These are phyloP conservation scores for Termitomyces sp. DNA, from an alignment of 768 basidiomycete genomes.

Conservation along the genomic window DNA sequence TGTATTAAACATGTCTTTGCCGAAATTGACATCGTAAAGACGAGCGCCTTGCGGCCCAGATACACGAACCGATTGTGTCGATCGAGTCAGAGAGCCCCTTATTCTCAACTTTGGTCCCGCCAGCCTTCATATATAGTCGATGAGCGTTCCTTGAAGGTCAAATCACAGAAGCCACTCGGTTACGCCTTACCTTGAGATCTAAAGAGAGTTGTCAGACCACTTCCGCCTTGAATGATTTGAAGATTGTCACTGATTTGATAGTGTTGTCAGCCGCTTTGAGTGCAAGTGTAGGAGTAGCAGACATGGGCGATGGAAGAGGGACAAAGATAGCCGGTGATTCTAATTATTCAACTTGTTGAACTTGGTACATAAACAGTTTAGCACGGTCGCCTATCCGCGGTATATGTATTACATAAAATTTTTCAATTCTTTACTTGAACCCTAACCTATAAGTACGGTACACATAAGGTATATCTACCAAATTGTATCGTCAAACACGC, in stretches of 20 bases:
- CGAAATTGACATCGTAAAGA: constrained; percentile 48
- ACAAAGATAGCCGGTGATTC: neutral
- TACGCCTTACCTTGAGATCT: constrained; percentile 36
- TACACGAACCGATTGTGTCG: constrained; percentile 48
- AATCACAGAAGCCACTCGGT: neutral
- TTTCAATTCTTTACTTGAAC: too few species aligned
- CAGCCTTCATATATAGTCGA: constrained; percentile 29
- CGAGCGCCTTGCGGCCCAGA: constrained; percentile 42
- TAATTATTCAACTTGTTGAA: too few species aligned
- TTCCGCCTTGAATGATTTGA: constrained; percentile 52
- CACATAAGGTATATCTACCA: too few species aligned
- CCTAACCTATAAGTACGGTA: neutral
- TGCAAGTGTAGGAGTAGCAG: constrained; percentile 1
- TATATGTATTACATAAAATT: too few species aligned
- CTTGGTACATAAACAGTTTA: too few species aligned
- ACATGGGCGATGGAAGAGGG: neutral
- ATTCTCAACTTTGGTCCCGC: constrained; percentile 47
- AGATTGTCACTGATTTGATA: constrained; percentile 51
- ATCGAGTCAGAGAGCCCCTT: constrained; percentile 42
- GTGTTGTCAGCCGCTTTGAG: constrained; percentile 33
- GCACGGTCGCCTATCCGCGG: too few species aligned
- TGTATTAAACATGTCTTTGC: constrained; percentile 12
- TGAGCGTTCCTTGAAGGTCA: neutral
- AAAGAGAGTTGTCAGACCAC: constrained; percentile 45
- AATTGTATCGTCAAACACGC: neutral